Base-by-base conservation (phyloP, 2,329 filamentous ascomycete genomes). In the Sporothrix inflata region DNA sequence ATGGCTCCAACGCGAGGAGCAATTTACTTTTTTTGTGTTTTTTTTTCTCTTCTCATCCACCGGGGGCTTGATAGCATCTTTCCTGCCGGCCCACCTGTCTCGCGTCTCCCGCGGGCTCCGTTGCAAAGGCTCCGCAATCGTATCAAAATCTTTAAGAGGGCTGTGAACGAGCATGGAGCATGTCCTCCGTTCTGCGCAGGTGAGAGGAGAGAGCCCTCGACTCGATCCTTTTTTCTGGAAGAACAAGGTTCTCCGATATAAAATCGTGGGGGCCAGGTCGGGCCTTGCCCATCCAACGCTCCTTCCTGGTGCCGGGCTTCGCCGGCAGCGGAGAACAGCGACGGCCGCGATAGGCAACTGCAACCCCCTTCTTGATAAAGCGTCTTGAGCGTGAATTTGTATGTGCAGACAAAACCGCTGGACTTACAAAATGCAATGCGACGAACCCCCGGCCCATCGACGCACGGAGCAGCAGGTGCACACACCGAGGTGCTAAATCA, bases 271-370 rank as follows among this genome's bases (percentile, higher is more conserved):
- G 63, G 45, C 16, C 65, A 67, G 27, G 27, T n/a, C 27, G 21
- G 42, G 63, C 24, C 42, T 14, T 12, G 63, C 7, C 24, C 47
- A 30, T 34, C 27, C 16, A 38, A 7, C 30, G 65, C 27, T 38
- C 45, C 45, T 42, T 38, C 16, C 27, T 16, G 38, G 45, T 21
- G 19, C 65, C 65, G 65, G 45, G 19, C 27, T 27, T 67, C 45
- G 65, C 65, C 65, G 42, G 27, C 65, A 34, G 65, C 45, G 45
- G 63, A 67, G 65, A 38, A n/a, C 45, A 34, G 27, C 45, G 27
- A 67, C 38, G 65, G 27, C 40, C 19, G 65, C 65, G 65, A 67
- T 51, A 67, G 65, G 65, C 42, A 67, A 51, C 3, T 67, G 65
- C 65, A 53, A 45, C 16, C 45, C 27, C 27, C 16, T 49, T 21